These are phyloP conservation scores for Triglochin maritima DNA, from an alignment of 106 monocot species.

Conservation along the genomic window DNA sequence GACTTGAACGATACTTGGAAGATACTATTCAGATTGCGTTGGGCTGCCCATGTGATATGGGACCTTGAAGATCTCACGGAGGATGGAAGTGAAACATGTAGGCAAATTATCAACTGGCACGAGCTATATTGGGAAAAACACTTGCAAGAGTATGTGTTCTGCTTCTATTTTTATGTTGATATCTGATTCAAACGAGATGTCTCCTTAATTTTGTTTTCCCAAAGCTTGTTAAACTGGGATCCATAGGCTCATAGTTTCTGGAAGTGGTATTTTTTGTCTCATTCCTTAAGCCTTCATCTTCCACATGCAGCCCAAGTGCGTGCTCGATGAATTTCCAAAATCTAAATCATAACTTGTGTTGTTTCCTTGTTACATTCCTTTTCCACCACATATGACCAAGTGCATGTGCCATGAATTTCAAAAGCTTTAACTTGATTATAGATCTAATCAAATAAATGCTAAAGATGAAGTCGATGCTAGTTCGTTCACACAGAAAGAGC, in stretches of 20 bases:
- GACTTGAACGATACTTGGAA: conserved; percentile 18
- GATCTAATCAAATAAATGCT: too few species aligned
- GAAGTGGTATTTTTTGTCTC: background rate
- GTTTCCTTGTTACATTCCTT: too few species aligned
- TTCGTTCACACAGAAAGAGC: too few species aligned
- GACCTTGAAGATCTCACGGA: background rate
- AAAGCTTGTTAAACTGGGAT: background rate
- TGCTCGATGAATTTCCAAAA: background rate
- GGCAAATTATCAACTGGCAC: conserved; percentile 7
- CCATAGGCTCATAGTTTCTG: too few species aligned
- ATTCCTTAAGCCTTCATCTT: background rate
- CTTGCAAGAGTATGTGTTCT: conserved; percentile 11
- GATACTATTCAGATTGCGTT: conserved; percentile 9
- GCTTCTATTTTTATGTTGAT: background rate
- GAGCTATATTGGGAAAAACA: conserved; percentile 25
- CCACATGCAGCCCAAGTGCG: background rate
- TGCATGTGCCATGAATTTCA: too few species aligned
- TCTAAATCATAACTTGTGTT: background rate
- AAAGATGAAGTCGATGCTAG: too few species aligned
- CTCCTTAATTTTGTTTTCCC: background rate
- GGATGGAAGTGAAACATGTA: background rate
- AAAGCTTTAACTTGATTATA: too few species aligned
- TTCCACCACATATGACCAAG: too few species aligned
- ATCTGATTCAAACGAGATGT: background rate
- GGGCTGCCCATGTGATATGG: conserved; percentile 7